Evolutionary conservation across 495 filamentous ascomycete species (phyloP), one percentile per base, ranked within the genome.

Genomic region (Podospora australis): DNA sequence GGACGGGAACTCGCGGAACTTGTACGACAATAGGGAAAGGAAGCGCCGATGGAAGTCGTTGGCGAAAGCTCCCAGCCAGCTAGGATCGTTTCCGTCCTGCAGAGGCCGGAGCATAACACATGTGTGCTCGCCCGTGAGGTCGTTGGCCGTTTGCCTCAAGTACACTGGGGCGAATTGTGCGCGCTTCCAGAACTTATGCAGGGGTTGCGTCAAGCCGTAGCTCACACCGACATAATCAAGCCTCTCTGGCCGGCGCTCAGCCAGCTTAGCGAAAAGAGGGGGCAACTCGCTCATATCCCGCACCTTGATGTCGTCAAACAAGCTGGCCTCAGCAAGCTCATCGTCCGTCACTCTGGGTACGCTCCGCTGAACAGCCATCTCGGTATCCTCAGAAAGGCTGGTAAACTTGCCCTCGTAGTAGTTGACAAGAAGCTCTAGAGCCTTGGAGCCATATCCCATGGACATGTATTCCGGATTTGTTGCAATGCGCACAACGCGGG

Each of bases 141-240:
- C 88, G 59, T 96, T 97, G 5, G 94, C 72, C 3, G 94, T 99
- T 74, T 99, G 94, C 39, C 94, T 82, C 66, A 98, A 75, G 60
- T 98, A 98, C 0, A 98, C 88, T 0, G 92, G 94, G 22, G 77
- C 75, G 60, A 97, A 98, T n/a, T 74, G 74, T 13, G 82, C 76
- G 24, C 80, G 79, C 63, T 95, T 95, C 94, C 94, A 99, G 75
- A 99, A 97, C 58, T 87, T 95, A 70, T 96, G 94, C 9, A 99
- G 79, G 3, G 78, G 72, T 21, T 84, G 75, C 2, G 94, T 99
- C 28, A 99, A 76, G 24, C 94, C 94, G 56, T 91, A 99, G 65
- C 86, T 91, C 52, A 97, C 92, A 63, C 94, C 94, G 14, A 97
- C 59, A 57, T 97, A 99, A 63, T 97, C 94, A 1, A 97, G 80